Percentiles rank a stretch among this genome's conserved stretches.
These are phyloP conservation scores for Candida sakaeoensis DNA, from an alignment of 805 yeast genomes.

Conservation along the genomic window DNA sequence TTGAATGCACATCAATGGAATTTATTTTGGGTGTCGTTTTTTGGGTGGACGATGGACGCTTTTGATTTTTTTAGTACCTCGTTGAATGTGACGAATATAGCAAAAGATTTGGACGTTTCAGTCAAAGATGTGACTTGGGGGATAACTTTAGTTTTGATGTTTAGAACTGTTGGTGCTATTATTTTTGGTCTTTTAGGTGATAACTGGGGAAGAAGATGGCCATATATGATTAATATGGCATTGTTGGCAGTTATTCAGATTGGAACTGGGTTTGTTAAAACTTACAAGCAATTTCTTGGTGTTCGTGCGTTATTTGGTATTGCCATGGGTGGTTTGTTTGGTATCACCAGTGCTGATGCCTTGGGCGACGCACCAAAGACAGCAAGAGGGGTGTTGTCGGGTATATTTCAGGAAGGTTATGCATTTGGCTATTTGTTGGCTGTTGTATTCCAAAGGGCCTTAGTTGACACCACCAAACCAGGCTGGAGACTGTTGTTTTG, in stretches of 20 bases:
- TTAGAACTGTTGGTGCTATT: slow-evolving; percentile 68
- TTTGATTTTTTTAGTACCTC: slow-evolving; percentile 67
- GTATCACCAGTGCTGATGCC: slow-evolving; percentile 62
- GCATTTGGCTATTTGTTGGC: slow-evolving; percentile 67
- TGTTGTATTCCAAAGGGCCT: slow-evolving; percentile 62
- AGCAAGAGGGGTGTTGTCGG: slow-evolving; percentile 61
- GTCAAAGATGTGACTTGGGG: slow-evolving; percentile 66
- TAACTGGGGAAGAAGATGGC: slow-evolving; percentile 64
- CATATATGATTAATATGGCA: slow-evolving; percentile 49
- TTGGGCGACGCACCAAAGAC: slow-evolving; percentile 59
- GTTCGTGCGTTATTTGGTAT: slow-evolving; percentile 65
- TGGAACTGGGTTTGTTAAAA: slow-evolving; percentile 63
- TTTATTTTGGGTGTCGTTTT: slow-evolving; percentile 54
- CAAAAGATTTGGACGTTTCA: slow-evolving; percentile 41
- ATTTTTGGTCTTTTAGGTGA: slow-evolving; percentile 62
- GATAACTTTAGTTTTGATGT: slow-evolving; percentile 66
- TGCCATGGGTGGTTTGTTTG: slow-evolving; percentile 71
- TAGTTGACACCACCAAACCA: slow-evolving; percentile 38
- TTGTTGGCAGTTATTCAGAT: slow-evolving; percentile 54
- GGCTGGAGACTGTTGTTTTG: slow-evolving; percentile 72
- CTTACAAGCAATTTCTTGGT: slow-evolving; percentile 55
- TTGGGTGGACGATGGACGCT: slow-evolving; percentile 72
- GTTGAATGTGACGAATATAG: slow-evolving; percentile 49
- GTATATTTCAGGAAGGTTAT: slow-evolving; percentile 54
- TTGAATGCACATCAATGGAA: slow-evolving; percentile 48